A percentile compares a stretch with the other conserved stretches of the same genome.
Evolutionary conservation across 257 asterid genomes (phyloP).

Genomic region (Hygrophila difformis): DNA sequence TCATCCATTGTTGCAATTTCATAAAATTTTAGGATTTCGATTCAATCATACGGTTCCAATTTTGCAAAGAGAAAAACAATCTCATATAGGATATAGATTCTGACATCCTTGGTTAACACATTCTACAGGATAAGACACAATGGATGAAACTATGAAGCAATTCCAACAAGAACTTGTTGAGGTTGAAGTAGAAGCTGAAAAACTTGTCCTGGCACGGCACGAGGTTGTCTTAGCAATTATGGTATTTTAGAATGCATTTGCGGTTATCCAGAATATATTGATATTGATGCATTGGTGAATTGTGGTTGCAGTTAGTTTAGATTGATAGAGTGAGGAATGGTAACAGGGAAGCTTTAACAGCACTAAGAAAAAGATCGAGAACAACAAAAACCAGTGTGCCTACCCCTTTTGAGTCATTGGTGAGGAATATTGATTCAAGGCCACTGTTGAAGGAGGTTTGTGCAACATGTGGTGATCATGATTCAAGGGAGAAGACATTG

Average conservation of each 20-base stretch:
- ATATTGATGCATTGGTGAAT: background rate
- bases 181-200: slow-evolving; percentile 78
- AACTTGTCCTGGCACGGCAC: slow-evolving; percentile 63
- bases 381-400: slow-evolving; percentile 63
- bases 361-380: slow-evolving; percentile 65
- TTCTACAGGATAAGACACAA: slow-evolving; percentile 3
- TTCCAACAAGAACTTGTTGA: slow-evolving; percentile 46
- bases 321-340: slow-evolving; percentile 74
- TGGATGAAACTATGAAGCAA: slow-evolving; percentile 51
- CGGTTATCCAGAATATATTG: background rate
- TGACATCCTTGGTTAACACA: no score
- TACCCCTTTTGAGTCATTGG: slow-evolving; percentile 71
- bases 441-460: slow-evolving; percentile 85
- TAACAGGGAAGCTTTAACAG: slow-evolving; percentile 84
- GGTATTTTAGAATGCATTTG: slow-evolving; percentile 9
- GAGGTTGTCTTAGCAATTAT: slow-evolving; percentile 40
- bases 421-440: slow-evolving; percentile 68
- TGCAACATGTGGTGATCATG: slow-evolving; percentile 75
- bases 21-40: no score
- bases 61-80: no score
- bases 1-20: no score
- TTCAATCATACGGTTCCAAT: no score
- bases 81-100: no score
- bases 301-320: slow-evolving; percentile 61
- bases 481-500: slow-evolving; percentile 63